Conservation (phyloP, 2,329 filamentous ascomycete species). For the Sporothrix variecibatus region DNA sequence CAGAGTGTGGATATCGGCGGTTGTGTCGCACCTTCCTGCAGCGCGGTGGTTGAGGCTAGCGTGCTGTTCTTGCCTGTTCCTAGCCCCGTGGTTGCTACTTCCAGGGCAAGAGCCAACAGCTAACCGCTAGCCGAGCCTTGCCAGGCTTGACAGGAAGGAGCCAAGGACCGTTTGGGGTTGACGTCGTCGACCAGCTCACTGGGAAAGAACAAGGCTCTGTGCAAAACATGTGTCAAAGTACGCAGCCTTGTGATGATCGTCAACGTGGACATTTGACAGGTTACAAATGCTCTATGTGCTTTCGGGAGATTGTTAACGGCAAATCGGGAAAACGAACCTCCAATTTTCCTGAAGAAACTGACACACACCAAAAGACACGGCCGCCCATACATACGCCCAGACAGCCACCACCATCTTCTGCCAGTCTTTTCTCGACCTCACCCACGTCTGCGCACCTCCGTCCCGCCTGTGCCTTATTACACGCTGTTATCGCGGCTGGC, state of each 20-base stretch:
- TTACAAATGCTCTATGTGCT: background rate
- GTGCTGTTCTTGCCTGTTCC: background rate
- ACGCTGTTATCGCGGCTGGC: slow-evolving; percentile 6
- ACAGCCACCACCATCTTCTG: background rate
- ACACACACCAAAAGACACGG: background rate
- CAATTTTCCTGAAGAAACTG: background rate
- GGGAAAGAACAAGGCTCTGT: background rate
- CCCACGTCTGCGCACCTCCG: background rate
- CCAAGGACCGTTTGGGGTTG: background rate
- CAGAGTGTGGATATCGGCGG: slow-evolving; percentile 11
- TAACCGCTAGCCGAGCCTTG: slow-evolving; percentile 17
- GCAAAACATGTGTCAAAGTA: background rate
- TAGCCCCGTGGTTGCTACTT: background rate
- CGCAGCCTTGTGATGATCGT: slow-evolving; percentile 8
- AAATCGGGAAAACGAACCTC: background rate
- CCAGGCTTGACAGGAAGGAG: slow-evolving; percentile 16
- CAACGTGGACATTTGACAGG: background rate
- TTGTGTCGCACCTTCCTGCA: slow-evolving; percentile 8
- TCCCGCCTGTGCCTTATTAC: slow-evolving; percentile 9
- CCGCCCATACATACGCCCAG: background rate
- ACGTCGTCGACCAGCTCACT: background rate
- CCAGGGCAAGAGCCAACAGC: slow-evolving; percentile 8
- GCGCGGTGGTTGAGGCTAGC: slow-evolving; percentile 5
- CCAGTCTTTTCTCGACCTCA: background rate
- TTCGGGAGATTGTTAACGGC: background rate